Evolutionary conservation across 495 filamentous ascomycete genomes (phyloP).

Genomic region (Aspergillus avenaceus): DNA sequence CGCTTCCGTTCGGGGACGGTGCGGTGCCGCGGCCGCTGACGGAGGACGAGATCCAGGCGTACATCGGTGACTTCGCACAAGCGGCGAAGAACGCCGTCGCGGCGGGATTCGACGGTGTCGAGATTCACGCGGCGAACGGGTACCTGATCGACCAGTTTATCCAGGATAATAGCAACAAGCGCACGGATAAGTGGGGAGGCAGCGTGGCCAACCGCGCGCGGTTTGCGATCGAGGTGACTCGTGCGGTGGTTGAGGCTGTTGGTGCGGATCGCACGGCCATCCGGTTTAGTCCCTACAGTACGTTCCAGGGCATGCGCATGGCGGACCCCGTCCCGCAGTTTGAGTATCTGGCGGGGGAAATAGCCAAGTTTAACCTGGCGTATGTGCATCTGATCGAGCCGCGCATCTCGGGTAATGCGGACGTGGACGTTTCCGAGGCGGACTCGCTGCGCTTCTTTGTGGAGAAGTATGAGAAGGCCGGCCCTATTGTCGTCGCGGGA

Average conservation of each 20-base stretch:
- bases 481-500: conserved; percentile 54
- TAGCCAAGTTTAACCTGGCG: conserved; percentile 47
- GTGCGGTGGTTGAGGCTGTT: conserved; percentile 55
- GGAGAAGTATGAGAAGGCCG: conserved; percentile 30
- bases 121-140: conserved; percentile 72
- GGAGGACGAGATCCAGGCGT: conserved; percentile 50
- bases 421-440: conserved; percentile 34
- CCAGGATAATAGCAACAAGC: conserved; percentile 55
- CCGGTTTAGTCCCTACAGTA: conserved; percentile 56
- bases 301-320: conserved; percentile 64
- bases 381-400: conserved; percentile 62
- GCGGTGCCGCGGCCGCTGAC: conserved; percentile 46
- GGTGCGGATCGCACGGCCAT: conserved; percentile 55
- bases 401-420: conserved; percentile 35
- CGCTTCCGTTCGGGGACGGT: conserved; percentile 24
- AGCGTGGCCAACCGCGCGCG: conserved; percentile 61
- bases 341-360: conserved; percentile 42
- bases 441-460: conserved; percentile 26
- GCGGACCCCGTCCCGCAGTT: conserved; percentile 57
- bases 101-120: conserved; percentile 75
- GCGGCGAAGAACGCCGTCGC: conserved; percentile 59
- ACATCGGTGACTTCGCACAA: conserved; percentile 51
- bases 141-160: conserved; percentile 74
- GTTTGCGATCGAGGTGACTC: conserved; percentile 56
- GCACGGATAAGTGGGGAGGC: conserved; percentile 64